Evolutionary conservation across 306 rosid species (phyloP), one percentile per base, ranked within the genome.

Genomic region (Abrus pulchellus): DNA sequence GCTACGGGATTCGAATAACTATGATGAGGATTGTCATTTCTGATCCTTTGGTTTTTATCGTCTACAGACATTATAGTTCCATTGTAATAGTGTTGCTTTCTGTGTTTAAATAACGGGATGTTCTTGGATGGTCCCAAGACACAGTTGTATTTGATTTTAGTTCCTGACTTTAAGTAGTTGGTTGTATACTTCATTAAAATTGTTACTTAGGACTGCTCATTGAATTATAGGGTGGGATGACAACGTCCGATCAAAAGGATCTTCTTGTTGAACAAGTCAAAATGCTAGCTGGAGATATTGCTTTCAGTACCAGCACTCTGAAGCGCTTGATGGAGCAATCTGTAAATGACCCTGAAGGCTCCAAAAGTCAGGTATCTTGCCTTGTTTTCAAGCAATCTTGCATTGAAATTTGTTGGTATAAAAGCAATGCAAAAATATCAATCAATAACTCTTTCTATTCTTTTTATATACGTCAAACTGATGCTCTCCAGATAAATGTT

Each of bases 271-370:
- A 96, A 87, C 99, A 96, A 92, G 97, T 96, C 74, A 96, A 96
- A 90, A 90, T 96, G 99, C 98, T 96, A 79, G 97, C 98, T 62
- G 99, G 97, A 74, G 99, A 96, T 79, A 85, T 96, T 79, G 99
- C 99, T 59, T 92, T 96, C 73, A 86, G 92, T 86, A 93, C 99
- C 78, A 96, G 99, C 86, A 89, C 99, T 74, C 89, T 96, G 86
- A 96, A 92, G 87, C 99, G 99, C 61, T 82, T 96, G 88, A 87
- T 86, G 65, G 99, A 96, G 87, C 97, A 93, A 82, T 93, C 98
- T 34, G 87, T 85, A 54, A 87, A 87, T 84, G 93, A 96, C 36
- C 94, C 99, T 32, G 97, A 92, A 72, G 84, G 88, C 84, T 92
- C 87, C 27, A 92, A 90, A 90, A 71, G 72, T 76, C 99, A 93